These are phyloP conservation scores for Phytopythium delawarense DNA, from an alignment of 352 stramenopile genomes.

Conservation along the genomic window DNA sequence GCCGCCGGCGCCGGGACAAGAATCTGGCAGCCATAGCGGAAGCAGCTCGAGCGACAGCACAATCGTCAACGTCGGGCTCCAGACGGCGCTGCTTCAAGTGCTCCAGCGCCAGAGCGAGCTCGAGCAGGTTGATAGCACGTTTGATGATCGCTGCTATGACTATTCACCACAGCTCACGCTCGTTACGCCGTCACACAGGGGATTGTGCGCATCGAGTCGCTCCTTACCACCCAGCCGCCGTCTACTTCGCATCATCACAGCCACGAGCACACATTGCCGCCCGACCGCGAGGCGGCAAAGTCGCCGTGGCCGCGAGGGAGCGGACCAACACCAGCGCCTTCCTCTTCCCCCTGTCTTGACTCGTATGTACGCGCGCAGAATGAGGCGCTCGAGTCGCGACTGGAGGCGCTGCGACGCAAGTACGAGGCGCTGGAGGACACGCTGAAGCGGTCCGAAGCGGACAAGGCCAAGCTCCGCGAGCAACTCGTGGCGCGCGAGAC, in stretches of 20 bases:
- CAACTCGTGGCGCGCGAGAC: conserved; percentile 44
- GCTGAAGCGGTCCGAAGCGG: conserved; percentile 22
- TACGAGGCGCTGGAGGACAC: conserved; percentile 26
- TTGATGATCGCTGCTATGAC: not conserved
- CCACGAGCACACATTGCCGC: not conserved
- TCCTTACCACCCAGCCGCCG: conserved; percentile 25
- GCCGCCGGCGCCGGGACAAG: conserved; percentile 5
- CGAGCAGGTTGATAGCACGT: conserved; percentile 12
- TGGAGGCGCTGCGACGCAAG: conserved; percentile 17
- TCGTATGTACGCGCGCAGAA: conserved; percentile 23
- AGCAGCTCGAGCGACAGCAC: conserved; percentile 18
- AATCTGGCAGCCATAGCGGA: conserved; percentile 13
- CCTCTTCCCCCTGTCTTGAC: conserved; percentile 10
- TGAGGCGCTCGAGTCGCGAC: conserved; percentile 23
- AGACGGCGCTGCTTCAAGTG: conserved; percentile 31
- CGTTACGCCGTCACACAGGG: not conserved
- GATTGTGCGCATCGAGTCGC: conserved; percentile 26
- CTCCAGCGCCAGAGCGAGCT: conserved; percentile 28
- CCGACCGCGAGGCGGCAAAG: not conserved
- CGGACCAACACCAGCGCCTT: not conserved
- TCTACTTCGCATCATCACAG: not conserved
- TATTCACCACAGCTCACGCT: not conserved
- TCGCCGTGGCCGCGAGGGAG: not conserved
- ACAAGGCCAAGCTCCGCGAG: conserved; percentile 29
- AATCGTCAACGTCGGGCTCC: conserved; percentile 22